Conservation (phyloP, 352 stramenopile genomes). For the Phytophthora pisi region DNA sequence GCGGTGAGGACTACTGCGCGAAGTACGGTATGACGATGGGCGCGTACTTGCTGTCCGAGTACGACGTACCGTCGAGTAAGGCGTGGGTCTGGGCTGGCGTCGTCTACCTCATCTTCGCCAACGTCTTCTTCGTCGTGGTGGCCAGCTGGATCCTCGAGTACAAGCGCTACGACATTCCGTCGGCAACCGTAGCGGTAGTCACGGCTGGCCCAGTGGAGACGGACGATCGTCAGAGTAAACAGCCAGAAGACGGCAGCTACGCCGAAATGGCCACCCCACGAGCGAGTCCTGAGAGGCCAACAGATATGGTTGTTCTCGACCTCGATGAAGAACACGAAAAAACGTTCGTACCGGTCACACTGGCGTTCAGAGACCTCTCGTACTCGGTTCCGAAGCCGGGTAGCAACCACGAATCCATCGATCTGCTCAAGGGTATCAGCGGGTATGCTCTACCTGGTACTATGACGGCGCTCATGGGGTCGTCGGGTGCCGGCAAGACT, state of each 20-base stretch:
- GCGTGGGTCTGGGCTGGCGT: conserved; percentile 31
- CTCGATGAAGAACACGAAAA: conserved; percentile 11
- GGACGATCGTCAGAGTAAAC: neutral
- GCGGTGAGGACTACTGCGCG: conserved; percentile 28
- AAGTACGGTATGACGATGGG: conserved; percentile 37
- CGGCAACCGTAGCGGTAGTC: conserved; percentile 1
- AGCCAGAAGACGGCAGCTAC: conserved; percentile 10
- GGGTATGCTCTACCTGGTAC: conserved; percentile 46
- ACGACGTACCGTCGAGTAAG: conserved; percentile 36
- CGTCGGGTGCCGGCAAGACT: conserved; percentile 76
- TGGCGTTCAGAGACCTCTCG: conserved; percentile 40
- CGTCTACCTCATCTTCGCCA: conserved; percentile 22
- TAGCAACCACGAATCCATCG: conserved; percentile 35
- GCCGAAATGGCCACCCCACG: conserved; percentile 6
- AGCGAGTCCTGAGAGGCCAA: neutral
- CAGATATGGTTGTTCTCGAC: conserved; percentile 16
- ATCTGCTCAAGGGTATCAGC: conserved; percentile 73
- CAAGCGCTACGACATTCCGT: conserved; percentile 29
- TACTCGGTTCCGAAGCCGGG: conserved; percentile 26
- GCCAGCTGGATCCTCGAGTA: conserved; percentile 24
- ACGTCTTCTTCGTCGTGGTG: conserved; percentile 30
- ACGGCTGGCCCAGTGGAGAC: neutral
- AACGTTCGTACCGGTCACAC: conserved; percentile 22
- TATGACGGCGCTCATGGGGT: conserved; percentile 59
- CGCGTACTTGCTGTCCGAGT: conserved; percentile 34